phyloP scores from a whole-genome alignment of 441 rosid genomes.

The Manihot esculenta region DNA sequence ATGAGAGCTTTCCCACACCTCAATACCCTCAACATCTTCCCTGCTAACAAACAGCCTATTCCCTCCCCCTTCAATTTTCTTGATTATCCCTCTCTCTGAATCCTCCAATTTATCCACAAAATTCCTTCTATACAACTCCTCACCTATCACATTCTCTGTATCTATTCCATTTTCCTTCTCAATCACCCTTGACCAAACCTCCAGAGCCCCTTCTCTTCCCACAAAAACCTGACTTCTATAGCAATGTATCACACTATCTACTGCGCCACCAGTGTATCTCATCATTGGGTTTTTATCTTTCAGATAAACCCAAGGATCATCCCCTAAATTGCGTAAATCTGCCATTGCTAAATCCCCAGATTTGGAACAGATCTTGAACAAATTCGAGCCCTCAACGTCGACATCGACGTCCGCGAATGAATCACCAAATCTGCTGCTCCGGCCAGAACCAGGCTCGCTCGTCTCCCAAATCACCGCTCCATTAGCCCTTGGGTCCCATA shows the following conservation, averaged over 20 bases:
- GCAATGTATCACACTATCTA: conserved; percentile 57
- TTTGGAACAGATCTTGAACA: conserved; percentile 83
- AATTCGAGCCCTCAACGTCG: conserved; percentile 44
- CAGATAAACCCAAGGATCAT: conserved; percentile 91
- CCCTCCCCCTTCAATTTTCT: conserved; percentile 77
- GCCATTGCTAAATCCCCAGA: conserved; percentile 91
- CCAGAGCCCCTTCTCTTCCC: conserved; percentile 67
- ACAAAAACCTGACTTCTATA: conserved; percentile 74
- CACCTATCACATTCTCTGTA: conserved; percentile 14
- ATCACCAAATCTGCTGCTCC: conserved; percentile 88
- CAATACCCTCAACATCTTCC: conserved; percentile 69
- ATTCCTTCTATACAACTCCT: conserved; percentile 52
- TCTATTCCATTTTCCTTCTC: conserved; percentile 21
- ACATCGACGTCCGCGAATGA: conserved; percentile 78
- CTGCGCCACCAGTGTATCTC: conserved; percentile 33
- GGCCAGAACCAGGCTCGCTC: conserved; percentile 89
- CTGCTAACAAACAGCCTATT: conserved; percentile 77
- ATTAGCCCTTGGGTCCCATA: conserved; percentile 76
- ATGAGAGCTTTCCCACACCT: conserved; percentile 81
- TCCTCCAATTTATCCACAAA: conserved; percentile 70
- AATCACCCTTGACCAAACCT: conserved; percentile 75
- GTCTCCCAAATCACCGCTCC: conserved; percentile 72
- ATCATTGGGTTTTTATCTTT: conserved; percentile 59
- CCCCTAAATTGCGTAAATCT: conserved; percentile 68
- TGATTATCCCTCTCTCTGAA: conserved; percentile 61